Evolutionary conservation across 257 asterid genomes (phyloP).

Genomic region (Ballota nigra): DNA sequence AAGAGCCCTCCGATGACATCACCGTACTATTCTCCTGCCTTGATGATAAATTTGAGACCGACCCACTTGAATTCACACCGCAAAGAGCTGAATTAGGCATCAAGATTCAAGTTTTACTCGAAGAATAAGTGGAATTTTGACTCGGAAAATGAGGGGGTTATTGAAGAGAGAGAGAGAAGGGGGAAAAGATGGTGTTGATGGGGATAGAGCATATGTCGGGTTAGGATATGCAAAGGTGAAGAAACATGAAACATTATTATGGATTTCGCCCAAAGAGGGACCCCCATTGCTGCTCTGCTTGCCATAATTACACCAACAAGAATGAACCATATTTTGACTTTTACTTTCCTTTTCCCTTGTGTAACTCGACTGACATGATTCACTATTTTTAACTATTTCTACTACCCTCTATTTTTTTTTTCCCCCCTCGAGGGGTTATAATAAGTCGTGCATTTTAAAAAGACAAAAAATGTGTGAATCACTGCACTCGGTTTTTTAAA

Average conservation of each 20-base stretch:
- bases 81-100: constrained; percentile 26
- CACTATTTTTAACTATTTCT: neutral
- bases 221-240: constrained; percentile 34
- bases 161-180: neutral
- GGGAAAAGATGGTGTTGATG: constrained; percentile 26
- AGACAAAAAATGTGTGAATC: too few relatives aligned
- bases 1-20: constrained; percentile 44
- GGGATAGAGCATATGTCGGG: neutral
- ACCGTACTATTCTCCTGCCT: constrained; percentile 38
- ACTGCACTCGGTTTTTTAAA: too few relatives aligned
- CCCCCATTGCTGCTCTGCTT: constrained; percentile 25
- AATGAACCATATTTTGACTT: constrained; percentile 10
- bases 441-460: too few relatives aligned
- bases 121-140: neutral
- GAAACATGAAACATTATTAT: constrained; percentile 32
- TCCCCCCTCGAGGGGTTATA: too few relatives aligned
- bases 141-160: neutral
- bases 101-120: constrained; percentile 19
- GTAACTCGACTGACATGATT: neutral
- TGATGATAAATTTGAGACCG: constrained; percentile 47
- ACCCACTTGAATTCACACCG: constrained; percentile 24
- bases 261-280: constrained; percentile 31
- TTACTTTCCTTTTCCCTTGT: neutral
- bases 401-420: too few relatives aligned
- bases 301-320: constrained; percentile 9